phyloP scores from a whole-genome alignment of 306 rosid species.

The Casuarina glauca region DNA sequence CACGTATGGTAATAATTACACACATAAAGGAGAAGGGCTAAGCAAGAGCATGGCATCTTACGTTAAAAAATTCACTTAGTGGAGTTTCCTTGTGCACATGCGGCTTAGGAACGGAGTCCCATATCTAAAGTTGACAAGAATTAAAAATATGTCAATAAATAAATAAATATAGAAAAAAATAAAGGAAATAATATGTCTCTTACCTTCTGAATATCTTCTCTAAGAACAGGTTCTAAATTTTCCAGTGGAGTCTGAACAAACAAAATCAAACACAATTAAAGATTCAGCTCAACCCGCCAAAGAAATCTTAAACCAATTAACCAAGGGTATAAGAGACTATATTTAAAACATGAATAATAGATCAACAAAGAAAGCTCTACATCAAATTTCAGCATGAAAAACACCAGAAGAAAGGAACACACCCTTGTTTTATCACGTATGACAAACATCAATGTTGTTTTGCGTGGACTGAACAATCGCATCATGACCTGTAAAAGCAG shows the following conservation, averaged over 20 bases:
- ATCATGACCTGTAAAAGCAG: slow-evolving; percentile 82
- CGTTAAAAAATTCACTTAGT: slow-evolving; percentile 93
- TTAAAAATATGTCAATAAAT: neutral
- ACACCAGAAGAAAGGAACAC: slow-evolving; percentile 28
- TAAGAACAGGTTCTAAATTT: slow-evolving; percentile 93
- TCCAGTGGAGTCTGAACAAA: slow-evolving; percentile 86
- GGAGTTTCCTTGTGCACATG: slow-evolving; percentile 84
- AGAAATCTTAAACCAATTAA: slow-evolving; percentile 11
- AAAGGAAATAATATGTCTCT: slow-evolving; percentile 21
- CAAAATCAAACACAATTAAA: slow-evolving; percentile 28
- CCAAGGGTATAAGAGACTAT: slow-evolving; percentile 6
- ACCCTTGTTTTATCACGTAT: slow-evolving; percentile 99
- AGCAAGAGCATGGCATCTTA: slow-evolving; percentile 31
- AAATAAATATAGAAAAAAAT: slow-evolving; percentile 14
- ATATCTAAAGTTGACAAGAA: slow-evolving; percentile 56
- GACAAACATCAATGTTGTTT: slow-evolving; percentile 92
- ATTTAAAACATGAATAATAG: slow-evolving; percentile 2
- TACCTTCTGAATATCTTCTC: slow-evolving; percentile 99
- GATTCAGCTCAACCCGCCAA: slow-evolving; percentile 9
- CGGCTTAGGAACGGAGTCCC: slow-evolving; percentile 99
- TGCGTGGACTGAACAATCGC: slow-evolving; percentile 98
- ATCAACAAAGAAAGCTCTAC: slow-evolving; percentile 7
- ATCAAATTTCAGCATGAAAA: neutral
- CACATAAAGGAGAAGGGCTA: slow-evolving; percentile 3
- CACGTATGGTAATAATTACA: slow-evolving; percentile 2